Evolutionary conservation across 2,329 filamentous ascomycete genomes (phyloP), one percentile per base, ranked within the genome.

Genomic region (Cryphonectria japonica): DNA sequence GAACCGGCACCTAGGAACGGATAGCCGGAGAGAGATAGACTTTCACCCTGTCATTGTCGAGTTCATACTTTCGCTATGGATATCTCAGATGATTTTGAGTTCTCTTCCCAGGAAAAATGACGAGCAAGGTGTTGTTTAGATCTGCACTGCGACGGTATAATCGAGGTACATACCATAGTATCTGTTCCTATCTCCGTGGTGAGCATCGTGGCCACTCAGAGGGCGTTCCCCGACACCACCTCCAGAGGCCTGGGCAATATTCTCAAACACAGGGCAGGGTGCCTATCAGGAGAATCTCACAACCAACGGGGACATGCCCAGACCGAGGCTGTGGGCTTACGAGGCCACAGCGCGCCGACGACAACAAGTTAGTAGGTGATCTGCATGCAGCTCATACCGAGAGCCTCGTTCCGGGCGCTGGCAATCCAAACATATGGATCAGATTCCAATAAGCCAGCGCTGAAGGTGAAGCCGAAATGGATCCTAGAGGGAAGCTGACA

Each of bases 221-320:
- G 54, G 26, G 41, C 19, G 7, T 34, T 32, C 62, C 71, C 62
- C 62, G 65, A 69, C 71, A 71, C 71, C 71, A 70, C 54, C 66
- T 71, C 66, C 46, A 41, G 14, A 62, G 65, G 68, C 75, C 75
- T 74, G 71, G 75, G 74, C 74, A 75, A 63, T 67, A 69, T 71
- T 67, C 75, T 76, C 73, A 76, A 76, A 76, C 75, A 76, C 71
- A 61, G 66, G 50, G 41, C 26, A 26, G 34, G 50, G 34, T 63
- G 67, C 50, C 66, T 64, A 29, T 74, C 69, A 59, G 70, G 46
- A 50, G 46, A 67, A 69, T 69, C 69, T 74, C 63, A 57, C 34
- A 26, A 26, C 57, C 67, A 26, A 22, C 54, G 34, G 41, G 37
- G 41, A 50, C 26, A 29, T 22, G 2, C 61, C 37, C 39, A 65